Evolutionary conservation across 306 rosid genomes (phyloP).

Genomic region (Amphicarpaea edgeworthii): DNA sequence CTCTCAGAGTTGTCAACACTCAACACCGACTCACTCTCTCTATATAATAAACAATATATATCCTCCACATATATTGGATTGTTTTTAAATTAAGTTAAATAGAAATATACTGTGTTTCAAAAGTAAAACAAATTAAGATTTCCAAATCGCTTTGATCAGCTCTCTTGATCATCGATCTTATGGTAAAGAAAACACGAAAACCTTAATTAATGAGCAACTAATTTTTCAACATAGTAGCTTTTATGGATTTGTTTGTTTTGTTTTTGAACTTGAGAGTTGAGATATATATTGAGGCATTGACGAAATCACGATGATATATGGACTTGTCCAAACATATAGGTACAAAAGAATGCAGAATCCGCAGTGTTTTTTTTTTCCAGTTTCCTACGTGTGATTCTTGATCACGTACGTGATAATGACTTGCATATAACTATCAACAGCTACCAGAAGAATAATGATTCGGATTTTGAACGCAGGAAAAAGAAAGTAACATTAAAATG

Average conservation of each 20-base stretch:
- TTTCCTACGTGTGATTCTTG: not conserved
- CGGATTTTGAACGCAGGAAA: too few relatives aligned
- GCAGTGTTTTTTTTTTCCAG: not conserved
- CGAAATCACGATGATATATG: not conserved
- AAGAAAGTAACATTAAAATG: not conserved
- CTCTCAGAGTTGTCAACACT: not conserved
- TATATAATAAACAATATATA: too few relatives aligned
- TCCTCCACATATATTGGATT: not conserved
- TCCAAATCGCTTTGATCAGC: too few relatives aligned
- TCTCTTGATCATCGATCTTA: too few relatives aligned
- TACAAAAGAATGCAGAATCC: not conserved
- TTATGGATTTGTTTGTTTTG: not conserved
- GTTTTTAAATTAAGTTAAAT: not conserved
- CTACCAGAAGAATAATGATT: not conserved
- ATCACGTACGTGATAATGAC: not conserved
- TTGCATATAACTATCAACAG: not conserved
- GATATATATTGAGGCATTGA: too few relatives aligned
- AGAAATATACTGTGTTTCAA: too few relatives aligned
- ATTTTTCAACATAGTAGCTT: not conserved
- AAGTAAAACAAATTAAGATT: too few relatives aligned
- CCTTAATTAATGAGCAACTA: not conserved
- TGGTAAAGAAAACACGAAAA: too few relatives aligned
- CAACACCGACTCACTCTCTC: not conserved
- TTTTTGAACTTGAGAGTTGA: too few relatives aligned
- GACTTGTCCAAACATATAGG: not conserved